phyloP scores from a whole-genome alignment of 495 filamentous ascomycete species.

The Tuber borchii region DNA sequence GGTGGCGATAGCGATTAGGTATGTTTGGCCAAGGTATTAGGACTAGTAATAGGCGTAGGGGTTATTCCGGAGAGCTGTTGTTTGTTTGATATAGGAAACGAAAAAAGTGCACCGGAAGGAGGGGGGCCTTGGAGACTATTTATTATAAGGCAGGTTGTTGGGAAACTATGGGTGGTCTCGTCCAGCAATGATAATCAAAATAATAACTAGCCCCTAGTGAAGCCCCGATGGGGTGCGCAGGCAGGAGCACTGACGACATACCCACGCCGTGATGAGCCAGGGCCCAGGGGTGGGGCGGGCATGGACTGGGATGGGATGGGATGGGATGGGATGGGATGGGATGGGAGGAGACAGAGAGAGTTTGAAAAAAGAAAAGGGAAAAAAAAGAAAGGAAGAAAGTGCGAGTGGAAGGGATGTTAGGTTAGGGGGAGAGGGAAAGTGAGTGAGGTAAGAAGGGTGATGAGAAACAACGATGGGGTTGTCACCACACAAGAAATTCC shows the following conservation, averaged over 20 bases:
- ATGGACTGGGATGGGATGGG: background rate
- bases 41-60: background rate
- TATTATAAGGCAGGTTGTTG: slow-evolving; percentile 11
- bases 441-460: slow-evolving; percentile 16
- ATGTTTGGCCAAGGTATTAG: background rate
- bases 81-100: slow-evolving; percentile 1
- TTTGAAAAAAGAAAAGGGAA: background rate
- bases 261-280: slow-evolving; percentile 12
- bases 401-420: slow-evolving; percentile 11
- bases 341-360: background rate
- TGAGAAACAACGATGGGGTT: slow-evolving; percentile 1
- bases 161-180: background rate
- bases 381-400: background rate
- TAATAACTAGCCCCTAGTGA: slow-evolving; percentile 27
- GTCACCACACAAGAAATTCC: slow-evolving; percentile 1
- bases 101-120: slow-evolving; percentile 10
- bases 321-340: background rate
- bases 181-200: background rate
- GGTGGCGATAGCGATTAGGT: background rate
- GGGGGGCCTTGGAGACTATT: slow-evolving; percentile 34
- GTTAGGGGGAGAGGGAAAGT: slow-evolving; percentile 9
- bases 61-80: background rate
- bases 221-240: slow-evolving; percentile 12
- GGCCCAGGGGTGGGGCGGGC: slow-evolving; percentile 4
- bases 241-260: slow-evolving; percentile 34